Conservation (phyloP, 345 rosid genomes). For the Camelina hispida region DNA sequence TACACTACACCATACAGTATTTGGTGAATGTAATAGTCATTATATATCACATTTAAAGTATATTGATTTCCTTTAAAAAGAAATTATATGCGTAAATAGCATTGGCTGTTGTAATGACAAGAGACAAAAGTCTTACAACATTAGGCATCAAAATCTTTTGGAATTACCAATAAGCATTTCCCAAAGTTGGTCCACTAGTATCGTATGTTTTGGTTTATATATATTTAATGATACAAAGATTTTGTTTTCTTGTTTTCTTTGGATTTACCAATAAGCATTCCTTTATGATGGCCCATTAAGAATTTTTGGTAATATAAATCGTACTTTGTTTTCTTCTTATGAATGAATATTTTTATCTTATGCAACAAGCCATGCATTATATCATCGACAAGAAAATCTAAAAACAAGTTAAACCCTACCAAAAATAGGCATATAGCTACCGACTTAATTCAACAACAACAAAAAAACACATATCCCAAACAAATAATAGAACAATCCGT, state of each 20-base stretch:
- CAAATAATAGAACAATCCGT: neutral
- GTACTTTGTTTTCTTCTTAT: slow-evolving; percentile 14
- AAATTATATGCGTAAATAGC: slow-evolving; percentile 28
- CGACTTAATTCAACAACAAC: slow-evolving; percentile 4
- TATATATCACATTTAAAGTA: neutral
- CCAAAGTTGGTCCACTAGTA: slow-evolving; percentile 40
- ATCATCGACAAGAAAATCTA: slow-evolving; percentile 32
- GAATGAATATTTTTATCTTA: slow-evolving; percentile 29
- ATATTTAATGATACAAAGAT: neutral
- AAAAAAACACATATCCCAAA: neutral
- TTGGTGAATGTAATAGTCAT: slow-evolving; percentile 3
- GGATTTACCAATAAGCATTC: slow-evolving; percentile 43
- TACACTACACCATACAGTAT: neutral
- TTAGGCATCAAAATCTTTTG: slow-evolving; percentile 42
- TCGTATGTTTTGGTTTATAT: slow-evolving; percentile 30
- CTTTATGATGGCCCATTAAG: slow-evolving; percentile 23
- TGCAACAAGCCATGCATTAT: slow-evolving; percentile 43
- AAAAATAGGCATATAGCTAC: slow-evolving; percentile 22
- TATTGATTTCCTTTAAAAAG: neutral
- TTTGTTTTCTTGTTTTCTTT: slow-evolving; percentile 13
- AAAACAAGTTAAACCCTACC: slow-evolving; percentile 33
- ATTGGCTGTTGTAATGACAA: slow-evolving; percentile 37
- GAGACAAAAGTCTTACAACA: slow-evolving; percentile 39
- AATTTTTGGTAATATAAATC: slow-evolving; percentile 8
- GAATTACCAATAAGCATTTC: slow-evolving; percentile 41